Base-by-base conservation (phyloP, 2,329 filamentous ascomycete genomes). In the Aspergillus japonicus region DNA sequence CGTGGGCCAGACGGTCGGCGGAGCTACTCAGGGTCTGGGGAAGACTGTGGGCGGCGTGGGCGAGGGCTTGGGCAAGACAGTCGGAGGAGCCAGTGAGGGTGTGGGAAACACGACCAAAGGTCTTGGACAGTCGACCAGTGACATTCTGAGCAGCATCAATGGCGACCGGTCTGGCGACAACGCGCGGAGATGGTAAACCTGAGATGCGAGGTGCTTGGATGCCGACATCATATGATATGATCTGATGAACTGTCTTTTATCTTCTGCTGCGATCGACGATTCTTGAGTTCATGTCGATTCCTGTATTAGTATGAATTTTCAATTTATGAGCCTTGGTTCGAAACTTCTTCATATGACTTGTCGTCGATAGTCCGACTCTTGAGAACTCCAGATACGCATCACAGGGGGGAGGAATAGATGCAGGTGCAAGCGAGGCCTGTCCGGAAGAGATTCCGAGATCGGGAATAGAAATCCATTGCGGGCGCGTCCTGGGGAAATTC, bases 1-100 rank as follows among this genome's bases (percentile, higher is more conserved):
- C 23, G 31, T 72, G 16, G 69, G 69, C 48, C 69, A 70, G 47
- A 71, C 70, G 26, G 68, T 72, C 29, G 67, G 69, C 59, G 74
- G 74, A 55, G 64, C 74, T 11, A 73, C 72, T 47, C 53, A 55
- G 26, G 69, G 53, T 33, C 42, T 72, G n/a, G 69, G 69, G 35
- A 69, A 70, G 47, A 71, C 70, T 24, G 68, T 72, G 29, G 67
- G 69, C 58, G 74, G 74, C 56, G 64, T 75, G 12, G 72, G 71
- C 47, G 42, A 55, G 10, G 69, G 71, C 21, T 57, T 75, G 4
- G 71, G 72, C 19, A 69, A 69, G 55, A 75, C 73, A 4, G 73
- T 74, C 11, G 73, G 74, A 35, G 68, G 70, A 54, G 69, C 71
- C 56, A 75, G 73, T 23, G 66, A 72, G 19, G 68, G 68, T 0